phyloP scores from a whole-genome alignment of 331 rosid species.

The Rosa hybrid region DNA sequence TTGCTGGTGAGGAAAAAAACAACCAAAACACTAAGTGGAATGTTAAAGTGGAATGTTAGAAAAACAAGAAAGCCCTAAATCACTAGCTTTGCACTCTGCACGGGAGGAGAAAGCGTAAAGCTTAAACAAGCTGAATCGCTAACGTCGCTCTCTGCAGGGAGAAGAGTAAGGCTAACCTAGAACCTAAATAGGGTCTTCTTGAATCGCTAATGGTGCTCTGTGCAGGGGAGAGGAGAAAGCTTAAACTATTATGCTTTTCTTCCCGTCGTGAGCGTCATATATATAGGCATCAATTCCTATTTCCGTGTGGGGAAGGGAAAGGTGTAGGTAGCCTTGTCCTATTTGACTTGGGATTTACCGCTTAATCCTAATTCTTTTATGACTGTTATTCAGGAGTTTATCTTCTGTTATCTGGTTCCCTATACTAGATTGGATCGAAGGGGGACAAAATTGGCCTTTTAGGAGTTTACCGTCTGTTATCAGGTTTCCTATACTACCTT shows the following conservation, averaged over 20 bases:
- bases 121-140: neutral
- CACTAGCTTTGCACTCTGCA: neutral
- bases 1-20: neutral
- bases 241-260: neutral
- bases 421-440: neutral
- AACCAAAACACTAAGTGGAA: neutral
- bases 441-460: too few relatives aligned
- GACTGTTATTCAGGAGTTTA: too few relatives aligned
- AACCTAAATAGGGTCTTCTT: neutral
- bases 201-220: neutral
- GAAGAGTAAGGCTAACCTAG: neutral
- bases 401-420: neutral
- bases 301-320: neutral
- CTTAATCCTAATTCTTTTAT: neutral
- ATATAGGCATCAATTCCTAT: neutral
- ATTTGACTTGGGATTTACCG: neutral
- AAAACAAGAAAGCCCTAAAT: slow-evolving; percentile 7
- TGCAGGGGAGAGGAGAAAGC: neutral
- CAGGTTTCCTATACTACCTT: neutral
- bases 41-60: neutral
- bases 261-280: neutral
- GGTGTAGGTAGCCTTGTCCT: neutral
- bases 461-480: neutral
- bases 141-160: neutral
- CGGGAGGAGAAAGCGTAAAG: neutral